Evolutionary conservation across 331 rosid species (phyloP).

Genomic region (Prunus yedoensis): DNA sequence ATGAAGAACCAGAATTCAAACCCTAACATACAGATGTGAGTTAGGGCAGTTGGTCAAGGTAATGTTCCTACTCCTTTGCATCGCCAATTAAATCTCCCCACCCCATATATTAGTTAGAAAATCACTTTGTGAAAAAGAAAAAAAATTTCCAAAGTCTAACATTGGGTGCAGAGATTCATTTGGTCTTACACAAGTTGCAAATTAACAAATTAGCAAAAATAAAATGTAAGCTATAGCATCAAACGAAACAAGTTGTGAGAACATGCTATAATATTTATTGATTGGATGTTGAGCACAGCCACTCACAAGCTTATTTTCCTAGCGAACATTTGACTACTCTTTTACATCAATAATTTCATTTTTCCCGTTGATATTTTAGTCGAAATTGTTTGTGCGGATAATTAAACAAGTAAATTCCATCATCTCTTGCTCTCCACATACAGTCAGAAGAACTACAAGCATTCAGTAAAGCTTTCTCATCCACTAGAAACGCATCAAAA

Average conservation of each 20-base stretch:
- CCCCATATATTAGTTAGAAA: too few species aligned
- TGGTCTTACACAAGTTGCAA: background rate
- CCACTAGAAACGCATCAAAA: background rate
- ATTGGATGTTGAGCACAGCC: background rate
- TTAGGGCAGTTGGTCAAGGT: too few species aligned
- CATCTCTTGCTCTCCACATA: constrained; percentile 12
- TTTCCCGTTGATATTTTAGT: background rate
- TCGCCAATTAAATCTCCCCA: too few species aligned
- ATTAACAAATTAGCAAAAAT: background rate
- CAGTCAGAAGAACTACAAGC: background rate
- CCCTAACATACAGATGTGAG: too few species aligned
- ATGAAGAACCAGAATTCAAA: too few species aligned
- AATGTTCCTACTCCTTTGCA: too few species aligned
- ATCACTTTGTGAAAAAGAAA: too few species aligned
- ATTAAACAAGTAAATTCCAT: constrained; percentile 15
- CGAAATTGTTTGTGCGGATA: background rate
- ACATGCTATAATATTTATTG: background rate
- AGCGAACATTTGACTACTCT: too few species aligned
- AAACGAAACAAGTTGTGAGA: background rate
- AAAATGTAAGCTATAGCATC: background rate
- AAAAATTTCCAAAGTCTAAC: too few species aligned
- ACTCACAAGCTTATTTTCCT: too few species aligned
- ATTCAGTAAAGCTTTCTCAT: background rate
- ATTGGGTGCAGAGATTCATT: background rate
- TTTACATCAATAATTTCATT: background rate